phyloP scores from a whole-genome alignment of 345 rosid genomes.

The Orychophragmus violaceus region DNA sequence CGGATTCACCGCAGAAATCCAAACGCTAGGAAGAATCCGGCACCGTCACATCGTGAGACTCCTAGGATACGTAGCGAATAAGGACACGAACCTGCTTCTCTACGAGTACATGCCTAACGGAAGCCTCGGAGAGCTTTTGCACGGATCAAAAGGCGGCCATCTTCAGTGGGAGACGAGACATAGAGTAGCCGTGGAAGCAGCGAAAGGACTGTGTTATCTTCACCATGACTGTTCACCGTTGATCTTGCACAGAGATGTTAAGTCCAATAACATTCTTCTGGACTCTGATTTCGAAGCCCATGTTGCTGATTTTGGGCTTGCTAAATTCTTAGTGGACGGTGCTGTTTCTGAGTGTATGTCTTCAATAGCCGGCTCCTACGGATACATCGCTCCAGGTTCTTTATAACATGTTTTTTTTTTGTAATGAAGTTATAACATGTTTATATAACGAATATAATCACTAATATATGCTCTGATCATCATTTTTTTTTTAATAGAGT shows the following conservation, averaged over 20 bases:
- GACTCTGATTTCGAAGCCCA: constrained; percentile 82
- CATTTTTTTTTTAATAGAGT: constrained; percentile 35
- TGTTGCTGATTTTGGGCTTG: constrained; percentile 93
- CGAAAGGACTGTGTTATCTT: constrained; percentile 77
- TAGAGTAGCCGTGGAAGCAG: constrained; percentile 67
- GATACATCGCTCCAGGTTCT: constrained; percentile 99
- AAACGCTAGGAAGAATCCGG: constrained; percentile 72
- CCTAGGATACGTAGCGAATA: constrained; percentile 70
- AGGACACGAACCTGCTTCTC: constrained; percentile 67
- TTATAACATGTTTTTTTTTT: too few relatives aligned
- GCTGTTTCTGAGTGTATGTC: constrained; percentile 93
- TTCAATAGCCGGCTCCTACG: constrained; percentile 82
- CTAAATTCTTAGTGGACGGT: constrained; percentile 76
- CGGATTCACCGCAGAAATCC: constrained; percentile 87
- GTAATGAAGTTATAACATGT: too few relatives aligned
- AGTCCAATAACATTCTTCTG: constrained; percentile 78
- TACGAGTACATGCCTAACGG: constrained; percentile 90
- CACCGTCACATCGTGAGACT: constrained; percentile 89
- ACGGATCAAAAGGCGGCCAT: constrained; percentile 79
- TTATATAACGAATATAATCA: neutral
- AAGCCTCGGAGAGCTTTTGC: constrained; percentile 78
- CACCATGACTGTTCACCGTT: constrained; percentile 85
- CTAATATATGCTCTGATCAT: neutral
- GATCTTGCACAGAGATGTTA: constrained; percentile 86
- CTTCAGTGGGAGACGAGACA: constrained; percentile 72